Evolutionary conservation across 2,329 filamentous ascomycete species (phyloP).

Genomic region (Cercospora sesami): DNA sequence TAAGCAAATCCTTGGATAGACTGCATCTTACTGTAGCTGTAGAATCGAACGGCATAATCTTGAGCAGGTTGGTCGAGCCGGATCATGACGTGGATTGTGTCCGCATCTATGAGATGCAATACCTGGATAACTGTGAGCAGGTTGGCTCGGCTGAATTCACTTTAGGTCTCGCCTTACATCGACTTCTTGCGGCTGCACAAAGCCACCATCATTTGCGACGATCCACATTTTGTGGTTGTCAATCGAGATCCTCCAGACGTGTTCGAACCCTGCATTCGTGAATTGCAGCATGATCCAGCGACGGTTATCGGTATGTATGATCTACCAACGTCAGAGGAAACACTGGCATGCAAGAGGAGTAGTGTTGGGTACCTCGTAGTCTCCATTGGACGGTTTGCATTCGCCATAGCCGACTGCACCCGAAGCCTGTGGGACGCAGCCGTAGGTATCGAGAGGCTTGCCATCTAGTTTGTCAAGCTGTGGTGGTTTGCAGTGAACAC

Average conservation of each 20-base stretch:
- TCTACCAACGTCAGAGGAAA: constrained; percentile 4
- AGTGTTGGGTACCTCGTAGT: constrained; percentile 9
- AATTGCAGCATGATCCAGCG: constrained; percentile 27
- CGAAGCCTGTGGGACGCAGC: constrained; percentile 20
- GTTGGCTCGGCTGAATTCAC: not conserved
- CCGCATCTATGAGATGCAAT: constrained; percentile 22
- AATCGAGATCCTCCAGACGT: constrained; percentile 25
- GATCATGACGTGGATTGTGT: constrained; percentile 24
- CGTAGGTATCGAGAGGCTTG: constrained; percentile 19
- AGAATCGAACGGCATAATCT: constrained; percentile 26
- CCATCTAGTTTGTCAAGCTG: constrained; percentile 18
- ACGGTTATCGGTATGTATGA: constrained; percentile 23
- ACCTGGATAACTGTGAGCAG: constrained; percentile 4
- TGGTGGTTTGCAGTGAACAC: constrained; percentile 25
- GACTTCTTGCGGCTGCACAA: constrained; percentile 24
- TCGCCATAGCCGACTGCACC: constrained; percentile 23
- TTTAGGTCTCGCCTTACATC: not conserved
- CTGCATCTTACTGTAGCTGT: constrained; percentile 23
- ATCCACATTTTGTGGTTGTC: constrained; percentile 27
- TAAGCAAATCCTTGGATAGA: constrained; percentile 25
- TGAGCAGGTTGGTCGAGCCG: constrained; percentile 20
- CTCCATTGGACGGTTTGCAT: constrained; percentile 15
- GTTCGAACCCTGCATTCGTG: constrained; percentile 24
- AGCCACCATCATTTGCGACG: constrained; percentile 26
- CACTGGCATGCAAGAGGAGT: not conserved